Evolutionary conservation across 164 flowering plant species (phyloP), one percentile per base, ranked within the genome.

Genomic region (Magnolia changhungtana): DNA sequence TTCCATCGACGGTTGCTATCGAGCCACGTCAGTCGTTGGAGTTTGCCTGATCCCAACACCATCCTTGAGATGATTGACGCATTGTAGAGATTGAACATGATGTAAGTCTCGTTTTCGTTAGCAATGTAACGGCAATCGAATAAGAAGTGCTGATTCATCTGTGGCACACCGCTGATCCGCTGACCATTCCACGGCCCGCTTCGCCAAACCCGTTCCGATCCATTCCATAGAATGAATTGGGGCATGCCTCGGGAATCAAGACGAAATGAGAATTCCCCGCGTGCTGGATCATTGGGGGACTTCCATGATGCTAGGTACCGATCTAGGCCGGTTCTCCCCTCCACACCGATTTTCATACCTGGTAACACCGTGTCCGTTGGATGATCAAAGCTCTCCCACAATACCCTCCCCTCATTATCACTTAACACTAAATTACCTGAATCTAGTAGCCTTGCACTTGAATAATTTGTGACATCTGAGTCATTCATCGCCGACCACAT

Each of bases 281-380:
- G 64, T n/a, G 55, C 45, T 18, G 75, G 79, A 52, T 72, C 52
- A 14, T 16, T 10, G 24, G 61, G 19, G 69, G 69, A 77, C 63
- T 69, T 81, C 89, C 89, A 85, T 0, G 74, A 45, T 2, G 59
- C 63, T 21, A 76, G 37, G 16, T 8, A 14, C 18, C 45, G 37
- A 2, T 20, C 49, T 8, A 50, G 37, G 20, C 78, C 63, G 21
- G 61, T 76, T 21, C 65, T 64, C 18, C 67, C 16, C 29, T 81
- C 69, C 45, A 49, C 20, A 7, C 87, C 82, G 18, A 83, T 20
- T 20, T 76, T 79, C 77, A 78, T 78, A 24, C 78, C 75, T 0
- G 81, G 80, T 9, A 83, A 23, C 8, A 67, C 67, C 1, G 81
- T 80, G 71, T 81, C 70, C 0, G 84, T 55, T 2, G 79, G 79